A percentile compares a stretch with the other conserved stretches of the same genome.
Evolutionary conservation across 2,329 filamentous ascomycete species (phyloP).

Genomic region (Waltergamsia citrina): DNA sequence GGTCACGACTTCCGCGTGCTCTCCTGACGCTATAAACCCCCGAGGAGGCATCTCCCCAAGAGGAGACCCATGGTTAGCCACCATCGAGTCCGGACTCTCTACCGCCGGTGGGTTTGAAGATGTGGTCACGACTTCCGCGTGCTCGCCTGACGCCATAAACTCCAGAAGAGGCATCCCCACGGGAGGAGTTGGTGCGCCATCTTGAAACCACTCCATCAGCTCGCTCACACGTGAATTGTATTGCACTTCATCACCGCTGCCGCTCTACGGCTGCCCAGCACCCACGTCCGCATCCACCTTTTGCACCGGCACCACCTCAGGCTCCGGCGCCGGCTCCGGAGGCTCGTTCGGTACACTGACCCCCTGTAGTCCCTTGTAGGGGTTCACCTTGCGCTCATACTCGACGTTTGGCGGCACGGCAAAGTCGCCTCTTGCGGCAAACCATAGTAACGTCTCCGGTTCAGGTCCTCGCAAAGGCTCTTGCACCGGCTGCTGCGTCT

Average conservation of each 20-base stretch:
- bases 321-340: neutral
- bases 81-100: too few relatives aligned
- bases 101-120: too few relatives aligned
- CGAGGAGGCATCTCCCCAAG: too few relatives aligned
- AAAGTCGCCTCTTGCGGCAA: constrained; percentile 32
- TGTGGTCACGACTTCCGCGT: too few relatives aligned
- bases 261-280: constrained; percentile 1
- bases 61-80: too few relatives aligned
- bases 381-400: constrained; percentile 23
- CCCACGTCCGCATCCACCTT: neutral
- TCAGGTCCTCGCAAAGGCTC: constrained; percentile 23
- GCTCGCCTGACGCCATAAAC: too few relatives aligned
- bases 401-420: constrained; percentile 35
- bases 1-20: too few relatives aligned
- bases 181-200: too few relatives aligned
- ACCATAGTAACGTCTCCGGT: constrained; percentile 38
- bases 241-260: neutral
- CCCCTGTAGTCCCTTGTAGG: constrained; percentile 22
- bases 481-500: constrained; percentile 11
- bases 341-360: constrained; percentile 19
- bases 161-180: too few relatives aligned
- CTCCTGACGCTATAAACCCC: too few relatives aligned
- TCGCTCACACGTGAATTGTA: too few relatives aligned
- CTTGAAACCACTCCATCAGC: too few relatives aligned
- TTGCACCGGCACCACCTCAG: neutral